phyloP scores from a whole-genome alignment of 192 early-diverging fungal species.

The Backusella tarrabulga region DNA sequence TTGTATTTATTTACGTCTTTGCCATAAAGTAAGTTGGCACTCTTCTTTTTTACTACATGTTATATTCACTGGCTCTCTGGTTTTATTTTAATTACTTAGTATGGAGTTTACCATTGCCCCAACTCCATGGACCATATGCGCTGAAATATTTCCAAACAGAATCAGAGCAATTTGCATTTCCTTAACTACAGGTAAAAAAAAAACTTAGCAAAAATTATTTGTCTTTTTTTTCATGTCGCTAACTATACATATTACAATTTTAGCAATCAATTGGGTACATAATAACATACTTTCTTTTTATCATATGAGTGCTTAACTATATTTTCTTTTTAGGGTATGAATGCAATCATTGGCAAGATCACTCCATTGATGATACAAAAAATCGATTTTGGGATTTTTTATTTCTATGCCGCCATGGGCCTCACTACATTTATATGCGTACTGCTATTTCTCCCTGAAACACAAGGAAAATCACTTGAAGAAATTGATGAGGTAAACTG shows the following conservation, averaged over 20 bases:
- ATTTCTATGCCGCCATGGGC: background rate
- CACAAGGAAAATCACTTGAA: slow-evolving; percentile 2
- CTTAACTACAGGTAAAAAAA: background rate
- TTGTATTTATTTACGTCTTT: slow-evolving; percentile 1
- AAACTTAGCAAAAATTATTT: background rate
- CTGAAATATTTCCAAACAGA: slow-evolving; percentile 9
- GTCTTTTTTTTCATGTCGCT: no score
- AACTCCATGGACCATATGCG: background rate
- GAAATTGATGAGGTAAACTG: slow-evolving; percentile 4
- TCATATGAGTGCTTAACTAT: background rate
- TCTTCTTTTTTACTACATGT: background rate
- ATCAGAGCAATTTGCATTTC: slow-evolving; percentile 10
- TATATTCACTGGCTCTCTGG: background rate
- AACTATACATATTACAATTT: no score
- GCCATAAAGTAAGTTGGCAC: background rate
- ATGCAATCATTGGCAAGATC: slow-evolving; percentile 8
- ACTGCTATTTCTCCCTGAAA: background rate
- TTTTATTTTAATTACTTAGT: background rate
- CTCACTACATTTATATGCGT: background rate
- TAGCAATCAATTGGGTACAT: slow-evolving; percentile 5
- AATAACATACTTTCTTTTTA: background rate
- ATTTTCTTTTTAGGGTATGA: background rate
- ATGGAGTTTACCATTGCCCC: background rate
- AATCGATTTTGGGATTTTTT: background rate
- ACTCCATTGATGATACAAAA: background rate